These are phyloP conservation scores for Fusarium caatingaense DNA, from an alignment of 2,329 filamentous ascomycete genomes.

Conservation along the genomic window DNA sequence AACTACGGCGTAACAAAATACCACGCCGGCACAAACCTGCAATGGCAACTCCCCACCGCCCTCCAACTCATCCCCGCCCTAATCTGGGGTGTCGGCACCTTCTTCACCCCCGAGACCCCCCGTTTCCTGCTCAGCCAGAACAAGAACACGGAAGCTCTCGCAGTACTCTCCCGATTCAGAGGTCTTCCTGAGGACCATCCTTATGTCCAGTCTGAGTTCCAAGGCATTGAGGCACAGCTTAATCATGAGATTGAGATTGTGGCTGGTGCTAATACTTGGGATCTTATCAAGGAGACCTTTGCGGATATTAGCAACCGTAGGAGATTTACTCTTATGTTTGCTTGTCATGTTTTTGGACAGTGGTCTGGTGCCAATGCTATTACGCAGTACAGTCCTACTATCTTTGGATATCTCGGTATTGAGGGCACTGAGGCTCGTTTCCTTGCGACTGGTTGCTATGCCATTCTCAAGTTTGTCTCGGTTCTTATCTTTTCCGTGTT, in stretches of 20 bases:
- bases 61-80: conserved; percentile 43
- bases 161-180: conserved; percentile 38
- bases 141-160: conserved; percentile 35
- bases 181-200: conserved; percentile 45
- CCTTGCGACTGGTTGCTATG: conserved; percentile 44
- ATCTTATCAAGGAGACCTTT: conserved; percentile 52
- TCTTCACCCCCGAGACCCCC: conserved; percentile 45
- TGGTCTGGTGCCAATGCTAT: conserved; percentile 48
- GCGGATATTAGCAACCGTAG: conserved; percentile 43
- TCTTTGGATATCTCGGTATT: conserved; percentile 48
- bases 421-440: conserved; percentile 40
- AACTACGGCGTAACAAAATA: conserved; percentile 52
- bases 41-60: conserved; percentile 47
- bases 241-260: conserved; percentile 52
- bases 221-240: conserved; percentile 48
- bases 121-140: conserved; percentile 43
- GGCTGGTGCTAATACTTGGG: conserved; percentile 46
- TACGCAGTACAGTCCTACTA: conserved; percentile 47
- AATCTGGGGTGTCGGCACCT: conserved; percentile 43
- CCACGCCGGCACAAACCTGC: conserved; percentile 37
- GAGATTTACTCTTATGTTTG: conserved; percentile 49
- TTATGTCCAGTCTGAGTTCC: conserved; percentile 44
- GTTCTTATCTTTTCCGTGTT: conserved; percentile 46
- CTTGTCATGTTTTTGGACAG: conserved; percentile 44
- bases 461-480: conserved; percentile 47